A percentile compares a stretch with the other conserved stretches of the same genome.
Conservation (phyloP, 148 eudicot species). For the Dysphania ambrosioides region DNA sequence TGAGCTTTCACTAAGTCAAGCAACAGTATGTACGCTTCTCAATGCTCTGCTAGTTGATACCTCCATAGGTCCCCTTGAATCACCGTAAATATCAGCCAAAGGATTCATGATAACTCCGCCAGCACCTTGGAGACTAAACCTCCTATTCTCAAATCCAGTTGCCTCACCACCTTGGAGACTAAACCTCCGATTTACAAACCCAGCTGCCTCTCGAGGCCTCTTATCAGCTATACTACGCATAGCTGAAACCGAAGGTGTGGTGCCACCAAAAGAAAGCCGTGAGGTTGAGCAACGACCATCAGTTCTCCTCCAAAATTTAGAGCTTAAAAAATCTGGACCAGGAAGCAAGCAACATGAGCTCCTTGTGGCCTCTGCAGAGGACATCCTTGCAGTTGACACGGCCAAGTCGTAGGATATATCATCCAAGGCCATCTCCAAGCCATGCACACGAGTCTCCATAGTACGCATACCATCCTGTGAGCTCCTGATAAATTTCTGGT, state of each 20-base stretch:
- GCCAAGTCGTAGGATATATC: conserved; percentile 87
- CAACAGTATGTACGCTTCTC: conserved; percentile 29
- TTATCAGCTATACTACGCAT: conserved; percentile 25
- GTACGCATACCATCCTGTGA: conserved; percentile 79
- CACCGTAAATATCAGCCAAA: conserved; percentile 57
- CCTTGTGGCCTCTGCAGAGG: conserved; percentile 45
- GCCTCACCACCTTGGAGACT: no score
- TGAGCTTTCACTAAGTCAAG: conserved; percentile 25
- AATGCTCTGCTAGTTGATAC: conserved; percentile 33
- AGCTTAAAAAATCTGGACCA: conserved; percentile 68
- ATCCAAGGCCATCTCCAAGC: conserved; percentile 75
- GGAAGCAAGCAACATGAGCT: conserved; percentile 72
- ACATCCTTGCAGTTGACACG: conserved; percentile 60
- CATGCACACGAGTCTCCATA: conserved; percentile 85
- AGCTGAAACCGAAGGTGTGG: conserved; percentile 28
- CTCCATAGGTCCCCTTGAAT: conserved; percentile 38
- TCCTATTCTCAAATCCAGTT: no score
- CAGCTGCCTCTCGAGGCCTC: conserved; percentile 27
- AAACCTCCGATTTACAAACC: conserved; percentile 43
- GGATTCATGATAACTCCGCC: conserved; percentile 71
- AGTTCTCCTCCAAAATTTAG: conserved; percentile 74
- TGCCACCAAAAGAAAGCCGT: conserved; percentile 39
- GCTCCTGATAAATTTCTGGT: conserved; percentile 76
- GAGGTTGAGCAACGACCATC: conserved; percentile 42
- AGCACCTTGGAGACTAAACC: conserved; percentile 44